These are phyloP conservation scores for Yamadazyma sp. DNA, from an alignment of 1,139 yeast genomes.

Conservation along the genomic window DNA sequence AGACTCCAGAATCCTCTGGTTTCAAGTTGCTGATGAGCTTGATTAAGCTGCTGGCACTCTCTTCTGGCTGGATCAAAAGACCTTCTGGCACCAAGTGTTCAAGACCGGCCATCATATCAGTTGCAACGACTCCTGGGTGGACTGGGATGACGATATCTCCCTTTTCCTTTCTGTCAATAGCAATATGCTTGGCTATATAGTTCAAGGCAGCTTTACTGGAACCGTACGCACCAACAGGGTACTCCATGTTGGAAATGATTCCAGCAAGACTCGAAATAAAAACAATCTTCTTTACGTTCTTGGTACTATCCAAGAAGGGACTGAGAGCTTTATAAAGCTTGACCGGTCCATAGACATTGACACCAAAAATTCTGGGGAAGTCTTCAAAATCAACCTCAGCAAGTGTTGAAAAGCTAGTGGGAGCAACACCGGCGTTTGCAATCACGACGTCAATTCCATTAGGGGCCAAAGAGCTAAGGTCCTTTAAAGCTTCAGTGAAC, in stretches of 20 bases:
- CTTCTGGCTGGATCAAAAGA: not conserved
- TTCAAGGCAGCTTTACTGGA: constrained; percentile 5
- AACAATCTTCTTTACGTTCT: constrained; percentile 20
- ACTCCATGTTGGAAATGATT: constrained; percentile 14
- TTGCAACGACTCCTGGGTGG: constrained; percentile 25
- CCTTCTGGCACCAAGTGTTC: not conserved
- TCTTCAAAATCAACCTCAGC: not conserved
- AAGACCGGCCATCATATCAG: constrained; percentile 6
- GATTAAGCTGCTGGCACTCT: not conserved
- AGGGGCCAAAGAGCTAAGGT: constrained; percentile 3
- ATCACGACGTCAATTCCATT: constrained; percentile 7
- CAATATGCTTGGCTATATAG: constrained; percentile 4
- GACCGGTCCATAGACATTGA: constrained; percentile 32
- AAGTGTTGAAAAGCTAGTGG: not conserved
- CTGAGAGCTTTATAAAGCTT: constrained; percentile 24
- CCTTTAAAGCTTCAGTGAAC: constrained; percentile 6
- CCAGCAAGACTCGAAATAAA: constrained; percentile 26
- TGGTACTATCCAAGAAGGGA: constrained; percentile 19
- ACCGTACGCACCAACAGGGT: constrained; percentile 4
- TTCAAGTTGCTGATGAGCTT: not conserved
- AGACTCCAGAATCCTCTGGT: not conserved
- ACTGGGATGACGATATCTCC: constrained; percentile 46
- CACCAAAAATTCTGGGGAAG: constrained; percentile 21
- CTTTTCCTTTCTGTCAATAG: constrained; percentile 22
- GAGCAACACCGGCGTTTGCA: constrained; percentile 6